Conservation (phyloP, 495 filamentous ascomycete genomes). For the Talaromyces adpressus region DNA sequence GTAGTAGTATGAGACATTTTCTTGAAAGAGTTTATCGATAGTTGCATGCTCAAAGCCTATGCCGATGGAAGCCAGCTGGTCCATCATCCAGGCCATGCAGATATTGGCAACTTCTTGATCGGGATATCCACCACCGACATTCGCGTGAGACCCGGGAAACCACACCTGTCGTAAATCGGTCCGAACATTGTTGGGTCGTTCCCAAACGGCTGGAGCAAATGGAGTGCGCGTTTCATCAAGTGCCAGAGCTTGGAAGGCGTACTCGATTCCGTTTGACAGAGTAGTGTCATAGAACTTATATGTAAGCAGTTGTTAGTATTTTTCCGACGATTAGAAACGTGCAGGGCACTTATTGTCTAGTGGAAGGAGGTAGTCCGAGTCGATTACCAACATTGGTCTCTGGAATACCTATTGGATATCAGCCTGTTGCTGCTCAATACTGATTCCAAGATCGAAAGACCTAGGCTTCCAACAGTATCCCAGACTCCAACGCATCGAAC, state of each 20-base stretch:
- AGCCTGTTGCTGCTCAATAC: background rate
- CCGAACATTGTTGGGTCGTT: constrained; percentile 32
- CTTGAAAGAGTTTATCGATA: constrained; percentile 41
- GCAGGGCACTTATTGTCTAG: constrained; percentile 32
- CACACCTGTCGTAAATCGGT: constrained; percentile 62
- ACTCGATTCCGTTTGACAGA: constrained; percentile 49
- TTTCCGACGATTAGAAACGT: background rate
- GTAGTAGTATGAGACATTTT: constrained; percentile 39
- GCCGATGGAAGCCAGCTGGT: constrained; percentile 54
- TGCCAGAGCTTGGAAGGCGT: constrained; percentile 70
- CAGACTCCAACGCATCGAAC: constrained; percentile 48
- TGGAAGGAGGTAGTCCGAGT: constrained; percentile 36
- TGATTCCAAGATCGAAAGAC: background rate
- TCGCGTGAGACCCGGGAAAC: constrained; percentile 64
- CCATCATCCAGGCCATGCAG: constrained; percentile 68
- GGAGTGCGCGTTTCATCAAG: constrained; percentile 59
- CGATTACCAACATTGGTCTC: constrained; percentile 26
- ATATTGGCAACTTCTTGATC: constrained; percentile 59
- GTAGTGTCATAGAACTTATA: constrained; percentile 53
- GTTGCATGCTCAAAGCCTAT: constrained; percentile 48
- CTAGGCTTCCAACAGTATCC: constrained; percentile 56
- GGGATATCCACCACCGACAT: constrained; percentile 55
- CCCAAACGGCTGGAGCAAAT: constrained; percentile 62
- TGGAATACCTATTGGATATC: constrained; percentile 28
- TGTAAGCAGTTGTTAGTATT: background rate